These are phyloP conservation scores for Excoecaria agallocha DNA, from an alignment of 345 rosid genomes.

Conservation along the genomic window DNA sequence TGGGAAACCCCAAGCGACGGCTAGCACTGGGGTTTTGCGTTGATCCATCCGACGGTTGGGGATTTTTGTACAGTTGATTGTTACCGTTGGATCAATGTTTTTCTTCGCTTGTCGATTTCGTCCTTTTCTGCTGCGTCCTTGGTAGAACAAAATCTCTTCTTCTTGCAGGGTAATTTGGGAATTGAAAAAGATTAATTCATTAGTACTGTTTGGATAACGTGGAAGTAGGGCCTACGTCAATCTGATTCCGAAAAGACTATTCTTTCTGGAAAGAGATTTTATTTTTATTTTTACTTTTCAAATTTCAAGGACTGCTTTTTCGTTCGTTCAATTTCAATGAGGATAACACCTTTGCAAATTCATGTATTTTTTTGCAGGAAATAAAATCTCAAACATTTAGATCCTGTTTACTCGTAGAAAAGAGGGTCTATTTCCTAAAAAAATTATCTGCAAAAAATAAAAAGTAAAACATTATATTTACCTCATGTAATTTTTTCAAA, in stretches of 20 bases:
- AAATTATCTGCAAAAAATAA: no score
- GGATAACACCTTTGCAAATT: no score
- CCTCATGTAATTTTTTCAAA: no score
- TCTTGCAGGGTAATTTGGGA: slow-evolving; percentile 3
- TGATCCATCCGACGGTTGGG: slow-evolving; percentile 24
- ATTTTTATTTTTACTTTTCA: not conserved
- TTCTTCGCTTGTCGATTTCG: not conserved
- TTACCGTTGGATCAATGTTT: slow-evolving; percentile 11
- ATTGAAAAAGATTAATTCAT: not conserved
- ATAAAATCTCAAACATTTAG: no score
- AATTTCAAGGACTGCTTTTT: no score
- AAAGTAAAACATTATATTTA: no score
- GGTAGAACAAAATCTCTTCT: not conserved
- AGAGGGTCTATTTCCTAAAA: no score
- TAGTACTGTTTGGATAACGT: not conserved
- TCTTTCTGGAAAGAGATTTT: not conserved
- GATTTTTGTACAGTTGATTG: not conserved
- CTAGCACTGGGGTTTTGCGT: not conserved
- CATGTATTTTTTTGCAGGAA: no score
- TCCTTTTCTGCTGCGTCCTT: not conserved
- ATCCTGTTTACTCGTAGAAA: no score
- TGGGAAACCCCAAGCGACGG: slow-evolving; percentile 1
- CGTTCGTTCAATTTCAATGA: no score
- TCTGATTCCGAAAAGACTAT: slow-evolving; percentile 12
- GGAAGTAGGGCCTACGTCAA: slow-evolving; percentile 7